These are phyloP conservation scores for Camelina sativa DNA, from an alignment of 345 rosid species.

Conservation along the genomic window DNA sequence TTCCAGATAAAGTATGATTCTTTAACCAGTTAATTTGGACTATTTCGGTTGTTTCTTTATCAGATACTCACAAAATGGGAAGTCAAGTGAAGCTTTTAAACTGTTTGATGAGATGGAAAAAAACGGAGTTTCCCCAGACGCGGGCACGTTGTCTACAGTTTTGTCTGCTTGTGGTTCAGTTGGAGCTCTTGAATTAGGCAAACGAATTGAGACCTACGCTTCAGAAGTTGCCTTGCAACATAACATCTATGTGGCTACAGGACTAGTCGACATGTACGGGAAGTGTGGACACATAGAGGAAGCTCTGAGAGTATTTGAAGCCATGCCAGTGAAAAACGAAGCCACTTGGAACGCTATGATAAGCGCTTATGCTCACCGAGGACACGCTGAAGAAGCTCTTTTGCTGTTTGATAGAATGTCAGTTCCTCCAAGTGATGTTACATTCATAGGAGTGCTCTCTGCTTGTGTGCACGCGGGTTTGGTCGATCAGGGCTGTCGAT, in stretches of 20 bases:
- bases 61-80: conserved; percentile 88
- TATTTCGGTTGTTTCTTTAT: conserved; percentile 15
- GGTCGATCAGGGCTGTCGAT: conserved; percentile 63
- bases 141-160: conserved; percentile 60
- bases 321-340: conserved; percentile 71
- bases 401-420: conserved; percentile 62
- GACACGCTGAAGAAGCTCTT: conserved; percentile 68
- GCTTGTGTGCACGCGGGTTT: conserved; percentile 94
- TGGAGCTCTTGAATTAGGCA: conserved; percentile 81
- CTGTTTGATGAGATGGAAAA: conserved; percentile 63
- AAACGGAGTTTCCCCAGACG: conserved; percentile 52
- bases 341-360: conserved; percentile 95
- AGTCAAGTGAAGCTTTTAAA: conserved; percentile 67
- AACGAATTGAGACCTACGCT: conserved; percentile 60
- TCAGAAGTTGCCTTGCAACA: conserved; percentile 51
- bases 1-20: not conserved
- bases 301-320: conserved; percentile 71
- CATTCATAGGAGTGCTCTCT: conserved; percentile 78
- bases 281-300: conserved; percentile 77
- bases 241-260: conserved; percentile 71
- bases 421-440: conserved; percentile 67
- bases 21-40: not conserved
- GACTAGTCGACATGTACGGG: conserved; percentile 87
- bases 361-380: conserved; percentile 79
- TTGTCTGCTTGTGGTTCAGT: conserved; percentile 80